phyloP scores from a whole-genome alignment of 2,329 filamentous ascomycete species.

The Fusarium austroafricanum region DNA sequence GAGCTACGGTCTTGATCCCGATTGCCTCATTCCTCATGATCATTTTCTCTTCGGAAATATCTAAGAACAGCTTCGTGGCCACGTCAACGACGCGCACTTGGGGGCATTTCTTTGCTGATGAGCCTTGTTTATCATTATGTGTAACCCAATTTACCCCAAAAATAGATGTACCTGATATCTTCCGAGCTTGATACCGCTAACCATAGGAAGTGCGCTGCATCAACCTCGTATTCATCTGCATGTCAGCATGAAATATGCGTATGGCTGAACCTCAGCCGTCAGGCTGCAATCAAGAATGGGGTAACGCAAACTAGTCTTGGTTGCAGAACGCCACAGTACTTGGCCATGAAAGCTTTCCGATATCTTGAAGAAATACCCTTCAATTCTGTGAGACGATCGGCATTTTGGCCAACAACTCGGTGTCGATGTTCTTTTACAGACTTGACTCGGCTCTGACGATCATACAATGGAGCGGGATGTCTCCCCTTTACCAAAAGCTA shows the following conservation, averaged over 20 bases:
- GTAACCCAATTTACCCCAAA: neutral
- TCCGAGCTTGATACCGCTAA: too few species aligned
- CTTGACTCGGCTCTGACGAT: too few species aligned
- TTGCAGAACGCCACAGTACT: too few species aligned
- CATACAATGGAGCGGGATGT: neutral
- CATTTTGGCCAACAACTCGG: too few species aligned
- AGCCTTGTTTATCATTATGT: neutral
- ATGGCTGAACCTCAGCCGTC: too few species aligned
- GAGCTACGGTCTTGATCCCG: too few species aligned
- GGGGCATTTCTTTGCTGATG: neutral
- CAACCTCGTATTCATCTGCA: neutral
- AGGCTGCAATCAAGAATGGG: neutral
- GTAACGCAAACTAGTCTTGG: neutral
- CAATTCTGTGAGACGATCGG: too few species aligned
- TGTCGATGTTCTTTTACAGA: neutral
- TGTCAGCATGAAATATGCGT: neutral
- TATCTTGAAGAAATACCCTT: too few species aligned
- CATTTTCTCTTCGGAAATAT: too few species aligned
- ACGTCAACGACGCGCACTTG: conserved; percentile 1
- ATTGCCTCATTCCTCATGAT: too few species aligned
- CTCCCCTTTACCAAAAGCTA: neutral
- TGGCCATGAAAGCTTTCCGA: too few species aligned
- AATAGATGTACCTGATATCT: neutral
- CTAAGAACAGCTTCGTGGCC: neutral
- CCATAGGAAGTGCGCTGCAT: too few species aligned